phyloP scores from a whole-genome alignment of 2,329 filamentous ascomycete species.

The Fusarium stilboides region DNA sequence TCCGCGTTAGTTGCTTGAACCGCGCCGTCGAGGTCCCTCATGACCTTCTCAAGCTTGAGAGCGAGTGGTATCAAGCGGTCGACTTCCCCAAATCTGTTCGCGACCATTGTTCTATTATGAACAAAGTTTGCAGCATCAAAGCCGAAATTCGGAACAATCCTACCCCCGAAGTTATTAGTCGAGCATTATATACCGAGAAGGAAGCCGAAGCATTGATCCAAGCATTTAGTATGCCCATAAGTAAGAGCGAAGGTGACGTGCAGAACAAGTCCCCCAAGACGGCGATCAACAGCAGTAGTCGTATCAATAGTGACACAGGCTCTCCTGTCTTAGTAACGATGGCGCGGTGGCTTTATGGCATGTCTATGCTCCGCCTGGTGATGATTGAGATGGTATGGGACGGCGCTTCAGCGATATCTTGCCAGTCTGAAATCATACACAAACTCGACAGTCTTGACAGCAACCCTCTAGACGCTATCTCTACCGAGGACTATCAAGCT shows the following conservation, averaged over 20 bases:
- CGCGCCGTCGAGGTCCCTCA: neutral
- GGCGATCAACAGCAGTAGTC: neutral
- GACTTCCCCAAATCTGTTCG: neutral
- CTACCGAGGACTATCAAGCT: neutral
- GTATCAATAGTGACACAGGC: neutral
- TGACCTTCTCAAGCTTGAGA: neutral
- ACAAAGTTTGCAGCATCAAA: neutral
- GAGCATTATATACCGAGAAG: neutral
- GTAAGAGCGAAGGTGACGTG: neutral
- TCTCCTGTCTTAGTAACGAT: neutral
- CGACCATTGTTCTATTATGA: neutral
- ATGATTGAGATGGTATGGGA: neutral
- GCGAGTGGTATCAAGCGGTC: neutral
- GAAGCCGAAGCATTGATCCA: neutral
- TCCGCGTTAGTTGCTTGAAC: neutral
- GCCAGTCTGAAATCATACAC: neutral
- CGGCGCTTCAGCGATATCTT: accelerated
- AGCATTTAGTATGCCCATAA: neutral
- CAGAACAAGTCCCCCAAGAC: too few species aligned
- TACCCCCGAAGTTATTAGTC: neutral
- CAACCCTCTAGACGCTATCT: accelerated
- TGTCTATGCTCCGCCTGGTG: neutral
- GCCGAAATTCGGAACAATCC: neutral
- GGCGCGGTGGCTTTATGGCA: neutral
- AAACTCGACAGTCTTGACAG: neutral